phyloP scores from a whole-genome alignment of 1,139 yeast genomes.

The Pichia kudriavzevii region DNA sequence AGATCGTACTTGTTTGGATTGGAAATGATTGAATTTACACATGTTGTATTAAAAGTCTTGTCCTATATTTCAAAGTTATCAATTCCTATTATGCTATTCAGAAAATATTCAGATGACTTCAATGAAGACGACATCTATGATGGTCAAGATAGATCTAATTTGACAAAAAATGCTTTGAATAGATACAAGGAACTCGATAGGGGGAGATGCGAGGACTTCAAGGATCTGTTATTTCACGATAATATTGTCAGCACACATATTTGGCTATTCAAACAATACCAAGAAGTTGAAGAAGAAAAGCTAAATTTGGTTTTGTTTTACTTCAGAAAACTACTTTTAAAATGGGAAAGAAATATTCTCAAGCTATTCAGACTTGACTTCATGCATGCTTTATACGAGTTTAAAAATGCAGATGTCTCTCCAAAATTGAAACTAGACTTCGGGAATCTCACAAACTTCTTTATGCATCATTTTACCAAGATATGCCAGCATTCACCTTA shows the following conservation, averaged over 20 bases:
- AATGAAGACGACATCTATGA: conserved; percentile 6
- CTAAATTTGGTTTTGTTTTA: conserved; percentile 61
- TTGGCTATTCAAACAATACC: conserved; percentile 39
- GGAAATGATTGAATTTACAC: conserved; percentile 59
- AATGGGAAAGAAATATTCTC: conserved; percentile 51
- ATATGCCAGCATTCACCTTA: conserved; percentile 44
- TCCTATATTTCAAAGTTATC: conserved; percentile 62
- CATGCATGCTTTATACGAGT: conserved; percentile 45
- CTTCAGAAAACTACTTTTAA: conserved; percentile 65
- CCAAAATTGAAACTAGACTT: conserved; percentile 41
- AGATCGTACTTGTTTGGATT: conserved; percentile 59
- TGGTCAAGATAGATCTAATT: conserved; percentile 11
- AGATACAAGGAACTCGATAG: conserved; percentile 24
- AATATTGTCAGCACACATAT: conserved; percentile 25
- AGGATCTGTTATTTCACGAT: conserved; percentile 22
- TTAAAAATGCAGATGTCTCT: conserved; percentile 27
- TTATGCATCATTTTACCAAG: conserved; percentile 54
- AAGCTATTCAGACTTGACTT: conserved; percentile 70
- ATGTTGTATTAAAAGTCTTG: conserved; percentile 57
- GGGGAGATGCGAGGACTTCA: conserved; percentile 27
- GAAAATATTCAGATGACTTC: conserved; percentile 24
- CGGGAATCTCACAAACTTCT: conserved; percentile 59
- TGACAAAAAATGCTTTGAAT: conserved; percentile 6
- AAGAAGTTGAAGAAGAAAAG: conserved; percentile 54
- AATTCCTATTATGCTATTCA: conserved; percentile 46